Evolutionary conservation across 352 stramenopile genomes (phyloP).

Genomic region (Hyaloperonospora brassicae): DNA sequence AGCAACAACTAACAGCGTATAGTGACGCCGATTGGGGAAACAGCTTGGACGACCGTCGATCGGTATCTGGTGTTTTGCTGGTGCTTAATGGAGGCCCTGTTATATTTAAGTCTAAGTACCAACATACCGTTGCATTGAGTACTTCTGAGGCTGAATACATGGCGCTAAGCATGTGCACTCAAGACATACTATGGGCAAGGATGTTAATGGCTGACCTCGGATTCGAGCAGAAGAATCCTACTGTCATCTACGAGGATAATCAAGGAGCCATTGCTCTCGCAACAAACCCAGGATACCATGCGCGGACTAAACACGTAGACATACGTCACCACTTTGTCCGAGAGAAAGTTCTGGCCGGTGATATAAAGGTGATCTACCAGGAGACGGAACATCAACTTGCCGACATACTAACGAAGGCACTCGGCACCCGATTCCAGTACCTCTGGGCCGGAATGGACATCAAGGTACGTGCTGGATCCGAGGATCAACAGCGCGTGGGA

Average conservation of each 20-base stretch:
- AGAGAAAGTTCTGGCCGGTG: too few relatives aligned
- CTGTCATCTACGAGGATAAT: too few relatives aligned
- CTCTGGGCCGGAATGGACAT: background rate
- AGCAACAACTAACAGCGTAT: background rate
- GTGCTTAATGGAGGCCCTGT: background rate
- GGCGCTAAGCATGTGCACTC: background rate
- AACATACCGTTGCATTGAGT: conserved; percentile 1
- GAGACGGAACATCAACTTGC: conserved; percentile 1
- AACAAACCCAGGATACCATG: too few relatives aligned
- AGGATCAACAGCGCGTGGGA: background rate
- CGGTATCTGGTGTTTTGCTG: background rate
- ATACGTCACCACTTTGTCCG: too few relatives aligned
- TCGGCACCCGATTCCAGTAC: background rate
- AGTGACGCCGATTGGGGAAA: conserved; percentile 1
- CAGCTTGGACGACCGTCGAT: background rate
- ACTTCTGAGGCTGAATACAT: background rate
- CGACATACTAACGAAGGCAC: background rate
- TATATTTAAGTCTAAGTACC: conserved; percentile 1
- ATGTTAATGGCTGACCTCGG: background rate
- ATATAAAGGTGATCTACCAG: background rate
- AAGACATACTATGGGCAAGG: background rate
- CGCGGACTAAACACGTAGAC: too few relatives aligned
- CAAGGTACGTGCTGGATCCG: background rate
- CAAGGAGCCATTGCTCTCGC: too few relatives aligned
- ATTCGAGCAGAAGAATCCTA: background rate